Base-by-base conservation (phyloP, 768 basidiomycete genomes). In the Russula abietina region DNA sequence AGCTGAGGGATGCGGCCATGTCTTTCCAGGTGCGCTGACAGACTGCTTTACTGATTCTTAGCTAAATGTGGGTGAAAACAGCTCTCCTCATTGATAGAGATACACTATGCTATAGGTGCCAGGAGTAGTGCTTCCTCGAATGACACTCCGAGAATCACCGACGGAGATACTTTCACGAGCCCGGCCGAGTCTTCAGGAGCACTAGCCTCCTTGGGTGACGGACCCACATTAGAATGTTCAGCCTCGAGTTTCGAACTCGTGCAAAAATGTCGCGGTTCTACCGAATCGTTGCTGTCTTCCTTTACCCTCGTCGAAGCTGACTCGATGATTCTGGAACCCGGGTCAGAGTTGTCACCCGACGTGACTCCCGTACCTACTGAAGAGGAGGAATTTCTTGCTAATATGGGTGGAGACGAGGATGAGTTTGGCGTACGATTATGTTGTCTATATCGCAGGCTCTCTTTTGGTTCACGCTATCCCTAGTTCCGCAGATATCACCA, bases 401-500 rank as follows among this genome's bases (percentile, higher is more conserved):
- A 16, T 33, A 45, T 66, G 11, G 36, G 6, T 11, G 65, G 51
- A 36, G 59, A 59, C 7, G 48, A 46, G 11, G 67, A 68, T 30
- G 65, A 63, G 24, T 66, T 56, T 39, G 67, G 67, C 26, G 67
- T 68, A 33, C 17, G 53, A 53, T 7, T 16, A 12, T 22, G 16
- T 10, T 38, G 11, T 28, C 14, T 22, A 14, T 46, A 9, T 52
- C 10, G 12, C n/a, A 1, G 19, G 17, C 11, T 24, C 12, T 3
- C 19, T 7, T 19, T 24, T 57, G 1, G 28, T 58, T 61, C 63
- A 57, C 51, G n/a, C 16, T 30, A 50, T 2, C n/a, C 45, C 3
- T 61, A 83, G 81, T 82, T 81, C 59, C 74, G 72, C 51, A 74
- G 78, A 57, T 82, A 81, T 62, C 80, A 82, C 61, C 80, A 80